A percentile compares a stretch with the other conserved stretches of the same genome.
phyloP scores from a whole-genome alignment of 2,329 filamentous ascomycete species.

The Trichoderma atroviride region DNA sequence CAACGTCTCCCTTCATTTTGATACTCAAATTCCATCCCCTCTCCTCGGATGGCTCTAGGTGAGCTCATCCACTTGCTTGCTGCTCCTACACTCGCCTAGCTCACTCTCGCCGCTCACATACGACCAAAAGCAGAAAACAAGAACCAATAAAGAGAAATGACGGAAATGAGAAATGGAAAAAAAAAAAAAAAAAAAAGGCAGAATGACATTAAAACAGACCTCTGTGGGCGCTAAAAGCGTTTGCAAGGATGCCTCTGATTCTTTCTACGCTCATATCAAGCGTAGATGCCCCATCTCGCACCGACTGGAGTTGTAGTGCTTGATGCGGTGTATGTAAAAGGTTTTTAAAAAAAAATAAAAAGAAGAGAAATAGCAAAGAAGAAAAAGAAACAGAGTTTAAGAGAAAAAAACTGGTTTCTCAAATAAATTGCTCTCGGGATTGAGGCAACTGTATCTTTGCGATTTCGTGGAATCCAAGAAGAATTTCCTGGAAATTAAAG shows the following conservation, averaged over 20 bases:
- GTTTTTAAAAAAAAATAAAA: slow-evolving; percentile 28
- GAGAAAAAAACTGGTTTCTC: slow-evolving; percentile 24
- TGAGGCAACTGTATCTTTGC: slow-evolving; percentile 28
- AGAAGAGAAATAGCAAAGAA: background rate
- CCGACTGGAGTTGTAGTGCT: slow-evolving; percentile 16
- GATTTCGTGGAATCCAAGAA: slow-evolving; percentile 34
- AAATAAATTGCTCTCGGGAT: slow-evolving; percentile 29
- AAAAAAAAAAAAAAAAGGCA: background rate
- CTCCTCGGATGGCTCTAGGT: background rate
- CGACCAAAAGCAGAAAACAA: background rate
- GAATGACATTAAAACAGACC: slow-evolving; percentile 1
- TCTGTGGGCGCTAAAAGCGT: background rate
- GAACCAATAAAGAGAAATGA: background rate
- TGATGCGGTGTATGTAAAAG: slow-evolving; percentile 17
- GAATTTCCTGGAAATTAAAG: slow-evolving; percentile 34
- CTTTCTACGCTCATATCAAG: slow-evolving; percentile 24
- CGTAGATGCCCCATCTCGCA: slow-evolving; percentile 19
- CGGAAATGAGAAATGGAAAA: background rate
- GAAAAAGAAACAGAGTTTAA: background rate
- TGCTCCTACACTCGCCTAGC: background rate
- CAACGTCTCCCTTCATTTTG: slow-evolving; percentile 3
- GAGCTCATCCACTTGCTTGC: background rate
- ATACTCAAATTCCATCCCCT: background rate
- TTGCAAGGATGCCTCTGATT: slow-evolving; percentile 10
- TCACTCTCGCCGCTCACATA: background rate